phyloP scores from a whole-genome alignment of 2,329 filamentous ascomycete species.

The Xylariomycetidae sp. region DNA sequence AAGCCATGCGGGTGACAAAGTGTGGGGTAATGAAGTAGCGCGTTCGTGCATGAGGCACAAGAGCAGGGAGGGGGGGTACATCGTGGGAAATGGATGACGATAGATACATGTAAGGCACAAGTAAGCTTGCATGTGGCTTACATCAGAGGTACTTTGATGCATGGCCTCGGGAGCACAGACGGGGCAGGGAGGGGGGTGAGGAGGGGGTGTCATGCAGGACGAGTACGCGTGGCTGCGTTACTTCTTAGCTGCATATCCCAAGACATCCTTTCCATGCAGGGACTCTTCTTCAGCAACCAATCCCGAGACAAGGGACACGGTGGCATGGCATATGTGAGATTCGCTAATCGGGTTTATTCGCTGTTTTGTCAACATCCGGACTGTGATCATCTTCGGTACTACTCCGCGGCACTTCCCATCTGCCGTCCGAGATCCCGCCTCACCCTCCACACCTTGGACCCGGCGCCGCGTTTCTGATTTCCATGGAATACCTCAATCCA shows the following conservation, averaged over 20 bases:
- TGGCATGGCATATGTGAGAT: too few relatives aligned
- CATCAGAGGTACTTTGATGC: too few relatives aligned
- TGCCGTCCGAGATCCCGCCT: slow-evolving; percentile 58
- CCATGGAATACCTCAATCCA: slow-evolving; percentile 58
- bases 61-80: slow-evolving; percentile 1
- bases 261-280: too few relatives aligned
- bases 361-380: not conserved
- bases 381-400: not conserved
- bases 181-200: too few relatives aligned
- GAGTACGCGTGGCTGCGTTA: too few relatives aligned
- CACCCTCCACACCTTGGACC: slow-evolving; percentile 60
- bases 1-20: slow-evolving; percentile 5
- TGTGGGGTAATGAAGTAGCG: slow-evolving; percentile 5
- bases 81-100: slow-evolving; percentile 2
- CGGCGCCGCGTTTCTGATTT: slow-evolving; percentile 51
- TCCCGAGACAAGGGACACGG: too few relatives aligned
- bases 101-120: too few relatives aligned
- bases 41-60: slow-evolving; percentile 2
- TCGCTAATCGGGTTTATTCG: not conserved
- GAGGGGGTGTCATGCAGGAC: too few relatives aligned
- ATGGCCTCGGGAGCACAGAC: too few relatives aligned
- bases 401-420: slow-evolving; percentile 15
- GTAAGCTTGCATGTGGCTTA: too few relatives aligned
- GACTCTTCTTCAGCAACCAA: too few relatives aligned
- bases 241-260: too few relatives aligned